Conservation (phyloP, 768 basidiomycete genomes). For the Termitomyces eurrhizus region DNA sequence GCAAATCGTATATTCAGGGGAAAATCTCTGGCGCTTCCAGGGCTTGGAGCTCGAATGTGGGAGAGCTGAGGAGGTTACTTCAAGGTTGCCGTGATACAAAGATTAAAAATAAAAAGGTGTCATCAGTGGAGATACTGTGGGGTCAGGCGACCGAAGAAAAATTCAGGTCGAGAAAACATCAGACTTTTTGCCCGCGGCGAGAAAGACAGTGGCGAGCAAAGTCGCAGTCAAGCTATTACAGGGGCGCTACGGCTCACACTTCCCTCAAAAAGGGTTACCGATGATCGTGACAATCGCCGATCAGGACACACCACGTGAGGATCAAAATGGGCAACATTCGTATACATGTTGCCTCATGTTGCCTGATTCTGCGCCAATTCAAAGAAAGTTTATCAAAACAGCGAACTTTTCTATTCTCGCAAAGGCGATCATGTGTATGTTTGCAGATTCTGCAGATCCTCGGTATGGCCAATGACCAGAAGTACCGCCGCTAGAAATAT, state of each 20-base stretch:
- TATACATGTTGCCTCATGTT: too few species aligned
- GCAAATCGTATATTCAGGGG: conserved; percentile 1
- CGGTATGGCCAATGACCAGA: too few species aligned
- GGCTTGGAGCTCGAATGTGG: not conserved
- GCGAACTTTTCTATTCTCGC: too few species aligned
- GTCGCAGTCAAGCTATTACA: not conserved
- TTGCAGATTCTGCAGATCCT: too few species aligned
- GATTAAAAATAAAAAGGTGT: not conserved
- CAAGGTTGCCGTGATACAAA: not conserved
- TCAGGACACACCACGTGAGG: not conserved
- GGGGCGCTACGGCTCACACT: not conserved
- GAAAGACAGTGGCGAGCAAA: not conserved
- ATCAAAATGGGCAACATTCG: not conserved
- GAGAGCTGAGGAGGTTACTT: not conserved
- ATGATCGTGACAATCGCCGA: not conserved
- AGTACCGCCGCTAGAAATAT: too few species aligned
- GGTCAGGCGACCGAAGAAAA: not conserved
- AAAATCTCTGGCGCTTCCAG: conserved; percentile 4
- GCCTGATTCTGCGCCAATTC: too few species aligned
- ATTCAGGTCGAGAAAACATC: too few species aligned
- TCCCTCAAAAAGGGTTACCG: conserved; percentile 1
- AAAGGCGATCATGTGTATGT: too few species aligned
- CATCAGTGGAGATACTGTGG: not conserved
- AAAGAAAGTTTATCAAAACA: too few species aligned
- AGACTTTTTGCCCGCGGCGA: not conserved